Base-by-base conservation (phyloP, 257 asterid species). In the Gentiana straminea region DNA sequence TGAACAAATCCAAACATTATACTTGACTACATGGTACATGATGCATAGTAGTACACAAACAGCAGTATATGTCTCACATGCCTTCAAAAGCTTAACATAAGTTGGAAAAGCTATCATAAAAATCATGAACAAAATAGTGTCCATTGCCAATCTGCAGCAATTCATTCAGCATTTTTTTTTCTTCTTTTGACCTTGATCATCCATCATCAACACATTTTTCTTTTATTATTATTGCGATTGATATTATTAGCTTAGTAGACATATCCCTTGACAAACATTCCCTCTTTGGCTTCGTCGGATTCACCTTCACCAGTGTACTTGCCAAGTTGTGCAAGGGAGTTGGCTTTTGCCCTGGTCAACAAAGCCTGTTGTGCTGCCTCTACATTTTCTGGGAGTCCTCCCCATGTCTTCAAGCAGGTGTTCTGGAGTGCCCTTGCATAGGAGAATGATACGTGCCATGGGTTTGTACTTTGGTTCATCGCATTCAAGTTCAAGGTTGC, bases 371-470 rank as follows among this genome's bases (percentile, higher is more conserved):
- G 94, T 55, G 91, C 94, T 4, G 84, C 88, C 75, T 69, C 60
- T 11, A 81, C 84, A 33, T 81, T 84, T 77, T 81, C 94, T 0
- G 83, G 81, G 45, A 35, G 78, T 15, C 94, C 89, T 36, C 82
- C 86, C 94, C 94, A 84, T 52, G 89, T 79, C 80, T 81, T 84
- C 64, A 84, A 67, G 71, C 89, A 81, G 34, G 94, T 81, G 86
- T 81, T 84, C 75, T 81, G 94, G 13, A 84, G 86, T 2, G 94
- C 94, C 63, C 94, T 67, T 2, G 94, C 94, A 44, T 81, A 84
- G 5, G 94, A 81, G 80, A 84, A 79, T 0, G 94, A 84, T 24
- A 82, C 88, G 64, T 81, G 94, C 91, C 91, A 84, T 1, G 89
- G 94, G 83, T 79, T 84, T 13, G 94, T 78, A 50, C 89, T 60